Evolutionary conservation across 75 land plant genomes (phyloP).

Genomic region (Sequoiadendron giganteum): DNA sequence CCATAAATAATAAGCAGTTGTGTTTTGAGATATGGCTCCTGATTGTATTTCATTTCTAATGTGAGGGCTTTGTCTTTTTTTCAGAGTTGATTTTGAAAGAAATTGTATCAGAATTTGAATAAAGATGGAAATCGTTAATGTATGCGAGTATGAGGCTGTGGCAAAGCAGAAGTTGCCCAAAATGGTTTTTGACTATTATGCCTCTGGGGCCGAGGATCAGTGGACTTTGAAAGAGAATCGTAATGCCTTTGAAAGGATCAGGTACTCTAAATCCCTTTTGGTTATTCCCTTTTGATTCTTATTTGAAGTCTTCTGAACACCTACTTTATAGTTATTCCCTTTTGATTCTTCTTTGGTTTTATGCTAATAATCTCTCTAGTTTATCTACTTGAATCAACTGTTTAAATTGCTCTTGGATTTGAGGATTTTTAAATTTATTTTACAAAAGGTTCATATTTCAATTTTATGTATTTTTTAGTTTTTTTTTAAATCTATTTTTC

Average conservation of each 20-base stretch:
- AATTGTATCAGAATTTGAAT: not conserved
- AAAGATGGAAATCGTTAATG: slow-evolving; percentile 69
- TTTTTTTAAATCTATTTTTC: not conserved
- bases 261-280: not conserved
- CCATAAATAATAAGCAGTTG: too few relatives aligned
- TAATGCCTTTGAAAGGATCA: slow-evolving; percentile 70
- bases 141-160: slow-evolving; percentile 73
- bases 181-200: slow-evolving; percentile 91
- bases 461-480: not conserved
- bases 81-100: not conserved
- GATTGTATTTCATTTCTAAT: not conserved
- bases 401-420: too few relatives aligned
- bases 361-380: too few relatives aligned
- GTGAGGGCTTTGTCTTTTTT: not conserved
- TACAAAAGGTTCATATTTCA: not conserved
- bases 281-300: not conserved
- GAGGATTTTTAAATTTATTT: too few relatives aligned
- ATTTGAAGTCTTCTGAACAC: not conserved
- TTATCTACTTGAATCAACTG: too few relatives aligned
- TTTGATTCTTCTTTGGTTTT: not conserved
- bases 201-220: slow-evolving; percentile 93
- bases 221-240: slow-evolving; percentile 85
- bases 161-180: slow-evolving; percentile 89
- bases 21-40: too few relatives aligned
- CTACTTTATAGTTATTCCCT: not conserved